These are phyloP conservation scores for Wilhelminamyces savonicus DNA, from an alignment of 805 yeast genomes.

Conservation along the genomic window DNA sequence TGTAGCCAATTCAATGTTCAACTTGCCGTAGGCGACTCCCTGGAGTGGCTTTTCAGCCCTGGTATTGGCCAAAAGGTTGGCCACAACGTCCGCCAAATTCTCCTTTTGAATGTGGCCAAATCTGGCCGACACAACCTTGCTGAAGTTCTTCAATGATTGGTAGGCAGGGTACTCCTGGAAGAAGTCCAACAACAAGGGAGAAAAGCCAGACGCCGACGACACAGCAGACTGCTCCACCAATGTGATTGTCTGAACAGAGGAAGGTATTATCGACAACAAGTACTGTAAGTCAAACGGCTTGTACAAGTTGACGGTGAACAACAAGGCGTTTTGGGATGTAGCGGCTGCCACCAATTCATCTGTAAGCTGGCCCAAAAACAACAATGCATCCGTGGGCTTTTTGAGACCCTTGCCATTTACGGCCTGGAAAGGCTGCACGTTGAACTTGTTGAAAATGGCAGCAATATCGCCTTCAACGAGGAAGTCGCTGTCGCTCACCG, in stretches of 20 bases:
- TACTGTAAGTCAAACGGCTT: slow-evolving; percentile 64
- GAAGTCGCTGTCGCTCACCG: slow-evolving; percentile 8
- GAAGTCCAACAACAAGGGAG: slow-evolving; percentile 72
- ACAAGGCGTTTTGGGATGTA: slow-evolving; percentile 32
- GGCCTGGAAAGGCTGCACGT: slow-evolving; percentile 23
- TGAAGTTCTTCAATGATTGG: slow-evolving; percentile 42
- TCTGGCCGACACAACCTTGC: slow-evolving; percentile 48
- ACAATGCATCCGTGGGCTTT: slow-evolving; percentile 44
- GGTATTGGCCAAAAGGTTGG: slow-evolving; percentile 47
- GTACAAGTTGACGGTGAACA: slow-evolving; percentile 57
- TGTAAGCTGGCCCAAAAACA: slow-evolving; percentile 58
- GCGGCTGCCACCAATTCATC: slow-evolving; percentile 37
- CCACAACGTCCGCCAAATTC: slow-evolving; percentile 35
- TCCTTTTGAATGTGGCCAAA: slow-evolving; percentile 43
- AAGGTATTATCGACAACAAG: slow-evolving; percentile 47
- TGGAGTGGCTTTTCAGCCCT: slow-evolving; percentile 51
- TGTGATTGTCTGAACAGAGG: slow-evolving; percentile 48
- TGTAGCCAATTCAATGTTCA: slow-evolving; percentile 21
- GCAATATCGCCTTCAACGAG: slow-evolving; percentile 12
- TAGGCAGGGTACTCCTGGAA: slow-evolving; percentile 49
- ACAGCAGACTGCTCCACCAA: slow-evolving; percentile 59
- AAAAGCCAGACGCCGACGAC: slow-evolving; percentile 36
- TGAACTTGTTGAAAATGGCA: slow-evolving; percentile 17
- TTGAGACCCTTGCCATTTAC: slow-evolving; percentile 16
- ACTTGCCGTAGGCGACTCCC: slow-evolving; percentile 53